A percentile compares a stretch with the other conserved stretches of the same genome.
Conservation (phyloP, 192 early-diverging fungal genomes). For the Helicostylum pulchrum region DNA sequence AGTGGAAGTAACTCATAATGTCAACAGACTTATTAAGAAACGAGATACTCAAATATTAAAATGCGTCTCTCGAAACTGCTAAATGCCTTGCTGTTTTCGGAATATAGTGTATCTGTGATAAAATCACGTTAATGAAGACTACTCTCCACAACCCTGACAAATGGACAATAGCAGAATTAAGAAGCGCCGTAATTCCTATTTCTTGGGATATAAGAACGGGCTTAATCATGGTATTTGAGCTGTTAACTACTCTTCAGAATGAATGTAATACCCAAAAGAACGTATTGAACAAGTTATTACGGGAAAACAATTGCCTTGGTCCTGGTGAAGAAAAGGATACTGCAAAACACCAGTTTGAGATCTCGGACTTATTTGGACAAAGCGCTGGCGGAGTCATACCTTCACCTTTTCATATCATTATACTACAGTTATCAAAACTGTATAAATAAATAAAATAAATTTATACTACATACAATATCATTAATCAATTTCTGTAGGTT, state of each 20-base stretch:
- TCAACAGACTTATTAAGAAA: background rate
- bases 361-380: no score
- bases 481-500: no score
- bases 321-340: background rate
- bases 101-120: background rate
- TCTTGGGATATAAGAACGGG: background rate
- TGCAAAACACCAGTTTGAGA: background rate
- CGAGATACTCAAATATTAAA: background rate
- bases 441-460: no score
- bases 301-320: background rate
- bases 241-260: background rate
- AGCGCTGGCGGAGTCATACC: no score
- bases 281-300: background rate
- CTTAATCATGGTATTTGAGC: background rate
- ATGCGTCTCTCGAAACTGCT: background rate
- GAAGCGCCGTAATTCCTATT: background rate
- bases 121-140: constrained; percentile 1
- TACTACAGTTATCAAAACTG: no score
- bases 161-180: background rate
- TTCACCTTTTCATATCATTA: no score
- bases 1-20: background rate
- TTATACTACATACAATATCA: no score
- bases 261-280: background rate
- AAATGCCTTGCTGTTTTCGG: background rate
- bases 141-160: background rate